These are phyloP conservation scores for Phanerochaete sordida DNA, from an alignment of 768 basidiomycete species.

Conservation along the genomic window DNA sequence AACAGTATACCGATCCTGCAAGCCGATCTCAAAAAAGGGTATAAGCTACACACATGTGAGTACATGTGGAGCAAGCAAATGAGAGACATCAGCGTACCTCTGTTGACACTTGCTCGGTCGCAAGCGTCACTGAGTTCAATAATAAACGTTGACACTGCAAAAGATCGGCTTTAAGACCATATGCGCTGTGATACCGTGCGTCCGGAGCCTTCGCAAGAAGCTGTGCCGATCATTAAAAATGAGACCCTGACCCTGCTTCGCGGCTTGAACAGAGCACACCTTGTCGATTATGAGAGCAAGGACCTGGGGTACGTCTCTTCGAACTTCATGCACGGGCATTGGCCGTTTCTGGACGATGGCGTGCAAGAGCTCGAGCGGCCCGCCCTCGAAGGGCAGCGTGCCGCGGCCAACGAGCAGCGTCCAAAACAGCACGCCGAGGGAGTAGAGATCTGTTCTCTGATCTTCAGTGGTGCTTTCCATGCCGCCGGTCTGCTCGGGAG, in stretches of 20 bases:
- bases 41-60: conserved; percentile 46
- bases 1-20: conserved; percentile 63
- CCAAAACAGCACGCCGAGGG: conserved; percentile 72
- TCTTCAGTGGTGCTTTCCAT: conserved; percentile 71
- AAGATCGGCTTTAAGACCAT: conserved; percentile 65
- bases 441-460: conserved; percentile 72
- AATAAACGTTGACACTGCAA: conserved; percentile 65
- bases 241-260: conserved; percentile 2
- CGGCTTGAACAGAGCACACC: conserved; percentile 29
- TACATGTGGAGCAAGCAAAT: too few species aligned
- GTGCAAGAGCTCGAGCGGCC: conserved; percentile 57
- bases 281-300: conserved; percentile 69
- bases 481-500: conserved; percentile 75
- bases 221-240: conserved; percentile 27
- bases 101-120: conserved; percentile 47
- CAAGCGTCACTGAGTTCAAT: conserved; percentile 53
- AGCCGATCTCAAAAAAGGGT: conserved; percentile 62
- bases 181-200: conserved; percentile 65
- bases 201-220: conserved; percentile 69
- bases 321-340: conserved; percentile 72
- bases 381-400: conserved; percentile 35
- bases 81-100: conserved; percentile 39
- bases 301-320: conserved; percentile 70
- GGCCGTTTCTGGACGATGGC: conserved; percentile 70
- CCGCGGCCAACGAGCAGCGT: conserved; percentile 68